Evolutionary conservation across 257 asterid species (phyloP).

Genomic region (Gynochthodes officinalis): DNA sequence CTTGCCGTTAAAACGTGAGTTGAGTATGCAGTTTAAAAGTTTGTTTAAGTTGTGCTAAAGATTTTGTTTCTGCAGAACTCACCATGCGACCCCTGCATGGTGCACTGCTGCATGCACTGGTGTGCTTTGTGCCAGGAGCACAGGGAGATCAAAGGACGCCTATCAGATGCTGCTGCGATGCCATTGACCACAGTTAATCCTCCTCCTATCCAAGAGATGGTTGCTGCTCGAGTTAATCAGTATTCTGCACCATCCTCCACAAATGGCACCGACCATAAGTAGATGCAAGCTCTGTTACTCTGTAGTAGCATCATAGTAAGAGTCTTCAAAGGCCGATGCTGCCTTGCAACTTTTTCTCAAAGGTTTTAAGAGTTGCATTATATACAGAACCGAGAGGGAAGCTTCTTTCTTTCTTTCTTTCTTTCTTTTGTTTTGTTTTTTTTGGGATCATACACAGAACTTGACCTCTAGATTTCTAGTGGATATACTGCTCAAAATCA

Average conservation of each 20-base stretch:
- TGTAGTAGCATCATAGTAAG: neutral
- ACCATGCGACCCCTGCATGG: constrained; percentile 95
- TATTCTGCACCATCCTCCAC: constrained; percentile 12
- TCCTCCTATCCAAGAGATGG: constrained; percentile 70
- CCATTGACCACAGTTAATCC: constrained; percentile 90
- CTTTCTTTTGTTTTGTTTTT: no score
- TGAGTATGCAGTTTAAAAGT: no score
- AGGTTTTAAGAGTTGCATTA: neutral
- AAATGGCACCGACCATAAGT: constrained; percentile 5
- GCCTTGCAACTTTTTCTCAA: neutral
- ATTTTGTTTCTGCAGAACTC: constrained; percentile 79
- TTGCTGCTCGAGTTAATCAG: constrained; percentile 3
- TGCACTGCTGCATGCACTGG: constrained; percentile 95
- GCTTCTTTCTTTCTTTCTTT: neutral
- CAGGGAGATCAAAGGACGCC: constrained; percentile 85
- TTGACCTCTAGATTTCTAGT: neutral
- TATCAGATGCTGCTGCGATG: constrained; percentile 52
- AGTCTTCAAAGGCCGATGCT: no score
- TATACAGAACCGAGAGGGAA: neutral
- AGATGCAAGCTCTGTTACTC: constrained; percentile 17
- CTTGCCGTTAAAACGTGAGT: no score
- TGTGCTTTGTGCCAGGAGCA: constrained; percentile 99
- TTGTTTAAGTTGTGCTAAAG: no score
- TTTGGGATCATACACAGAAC: neutral
- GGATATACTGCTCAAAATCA: neutral